Conservation (phyloP, 768 basidiomycete genomes). For the Lentinula lateritia region DNA sequence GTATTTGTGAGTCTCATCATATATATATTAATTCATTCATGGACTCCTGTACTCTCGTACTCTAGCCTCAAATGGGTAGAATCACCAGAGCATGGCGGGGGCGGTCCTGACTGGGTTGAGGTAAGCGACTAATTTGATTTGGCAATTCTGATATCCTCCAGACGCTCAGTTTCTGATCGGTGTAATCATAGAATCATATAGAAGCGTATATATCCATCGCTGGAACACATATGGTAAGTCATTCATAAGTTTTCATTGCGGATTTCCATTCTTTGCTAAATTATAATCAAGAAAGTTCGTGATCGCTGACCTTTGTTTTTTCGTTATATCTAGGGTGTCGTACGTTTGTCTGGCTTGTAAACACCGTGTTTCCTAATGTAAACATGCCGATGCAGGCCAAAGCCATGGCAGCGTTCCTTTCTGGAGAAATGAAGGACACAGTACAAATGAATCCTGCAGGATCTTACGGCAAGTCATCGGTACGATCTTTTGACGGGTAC, state of each 20-base stretch:
- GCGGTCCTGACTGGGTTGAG: slow-evolving; percentile 90
- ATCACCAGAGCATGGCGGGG: slow-evolving; percentile 72
- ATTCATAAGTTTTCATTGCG: background rate
- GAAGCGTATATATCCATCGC: slow-evolving; percentile 81
- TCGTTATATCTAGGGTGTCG: slow-evolving; percentile 55
- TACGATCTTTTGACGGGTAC: background rate
- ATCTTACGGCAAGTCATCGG: slow-evolving; percentile 50
- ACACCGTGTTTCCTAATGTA: background rate
- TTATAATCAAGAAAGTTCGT: too few species aligned
- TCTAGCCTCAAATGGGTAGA: slow-evolving; percentile 95
- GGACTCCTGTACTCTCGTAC: background rate
- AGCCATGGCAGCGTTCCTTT: slow-evolving; percentile 91
- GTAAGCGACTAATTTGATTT: slow-evolving; percentile 30
- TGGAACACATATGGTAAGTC: slow-evolving; percentile 76
- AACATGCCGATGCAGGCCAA: slow-evolving; percentile 46
- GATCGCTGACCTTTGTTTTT: background rate
- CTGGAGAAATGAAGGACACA: slow-evolving; percentile 77
- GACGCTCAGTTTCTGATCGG: background rate
- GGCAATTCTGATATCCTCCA: background rate
- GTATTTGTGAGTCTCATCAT: slow-evolving; percentile 76
- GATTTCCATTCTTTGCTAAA: background rate
- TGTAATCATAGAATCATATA: slow-evolving; percentile 61
- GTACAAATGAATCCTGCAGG: slow-evolving; percentile 81
- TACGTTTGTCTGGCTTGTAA: slow-evolving; percentile 28
- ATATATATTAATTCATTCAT: background rate